Evolutionary conservation across 495 filamentous ascomycete genomes (phyloP).

Genomic region (Penicillium roqueforti): DNA sequence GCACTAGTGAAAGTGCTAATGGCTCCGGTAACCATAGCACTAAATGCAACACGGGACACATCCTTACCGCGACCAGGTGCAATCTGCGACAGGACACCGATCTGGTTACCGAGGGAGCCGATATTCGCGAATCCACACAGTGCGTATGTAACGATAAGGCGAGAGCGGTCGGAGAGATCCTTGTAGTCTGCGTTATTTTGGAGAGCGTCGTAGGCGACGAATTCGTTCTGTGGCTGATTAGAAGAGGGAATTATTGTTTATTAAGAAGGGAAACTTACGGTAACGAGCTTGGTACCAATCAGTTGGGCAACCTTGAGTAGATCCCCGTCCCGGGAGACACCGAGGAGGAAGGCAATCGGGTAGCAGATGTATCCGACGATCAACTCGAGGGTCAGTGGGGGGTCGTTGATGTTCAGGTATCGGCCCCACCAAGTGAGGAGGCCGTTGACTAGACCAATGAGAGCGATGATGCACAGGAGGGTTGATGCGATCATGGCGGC

Average conservation of each 20-base stretch:
- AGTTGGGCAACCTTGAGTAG: constrained; percentile 70
- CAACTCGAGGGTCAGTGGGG: constrained; percentile 66
- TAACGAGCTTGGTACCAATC: constrained; percentile 79
- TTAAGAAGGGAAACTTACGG: constrained; percentile 36
- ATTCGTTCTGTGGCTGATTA: constrained; percentile 52
- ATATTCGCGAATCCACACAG: constrained; percentile 80
- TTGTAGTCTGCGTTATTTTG: constrained; percentile 43
- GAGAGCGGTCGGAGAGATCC: constrained; percentile 61
- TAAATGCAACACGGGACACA: constrained; percentile 69
- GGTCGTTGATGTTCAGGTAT: constrained; percentile 70
- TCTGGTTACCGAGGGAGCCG: constrained; percentile 77
- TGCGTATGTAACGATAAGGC: constrained; percentile 67
- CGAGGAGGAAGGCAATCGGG: constrained; percentile 78
- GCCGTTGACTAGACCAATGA: constrained; percentile 70
- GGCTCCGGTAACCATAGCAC: constrained; percentile 72
- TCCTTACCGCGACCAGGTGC: constrained; percentile 68
- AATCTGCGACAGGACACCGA: constrained; percentile 78
- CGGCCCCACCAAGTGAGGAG: constrained; percentile 85
- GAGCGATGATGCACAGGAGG: constrained; percentile 79
- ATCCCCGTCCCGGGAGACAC: constrained; percentile 69
- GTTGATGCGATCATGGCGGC: constrained; percentile 77
- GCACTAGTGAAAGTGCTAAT: constrained; percentile 78
- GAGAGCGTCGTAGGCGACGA: constrained; percentile 55
- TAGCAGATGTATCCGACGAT: constrained; percentile 83
- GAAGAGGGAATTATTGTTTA: neutral